Evolutionary conservation across 805 yeast genomes (phyloP).

Genomic region (Yamadazyma scolyti): DNA sequence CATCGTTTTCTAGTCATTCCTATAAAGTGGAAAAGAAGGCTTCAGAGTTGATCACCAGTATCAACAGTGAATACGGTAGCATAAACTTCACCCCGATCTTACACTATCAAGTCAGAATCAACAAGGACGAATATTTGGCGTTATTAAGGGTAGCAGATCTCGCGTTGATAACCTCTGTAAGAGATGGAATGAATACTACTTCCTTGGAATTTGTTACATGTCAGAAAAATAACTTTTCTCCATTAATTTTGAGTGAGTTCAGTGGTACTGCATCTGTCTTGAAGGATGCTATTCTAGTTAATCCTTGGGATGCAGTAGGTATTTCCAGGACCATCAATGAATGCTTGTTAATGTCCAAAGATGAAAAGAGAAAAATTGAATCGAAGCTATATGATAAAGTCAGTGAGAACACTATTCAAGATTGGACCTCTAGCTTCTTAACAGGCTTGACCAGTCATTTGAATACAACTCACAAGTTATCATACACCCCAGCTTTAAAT

Average conservation of each 20-base stretch:
- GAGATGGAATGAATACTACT: conserved; percentile 97
- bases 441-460: conserved; percentile 43
- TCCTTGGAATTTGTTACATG: conserved; percentile 89
- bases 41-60: conserved; percentile 73
- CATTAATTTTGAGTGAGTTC: conserved; percentile 87
- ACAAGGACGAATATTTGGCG: conserved; percentile 85
- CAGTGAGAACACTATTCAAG: conserved; percentile 66
- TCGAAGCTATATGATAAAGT: conserved; percentile 59
- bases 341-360: conserved; percentile 53
- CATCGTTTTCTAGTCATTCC: conserved; percentile 54
- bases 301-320: conserved; percentile 97
- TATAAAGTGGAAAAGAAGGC: conserved; percentile 76
- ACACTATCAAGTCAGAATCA: conserved; percentile 87
- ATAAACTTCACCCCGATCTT: conserved; percentile 84
- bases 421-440: conserved; percentile 71
- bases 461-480: conserved; percentile 38
- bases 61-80: conserved; percentile 81
- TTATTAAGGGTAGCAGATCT: conserved; percentile 85
- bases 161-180: conserved; percentile 81
- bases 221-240: conserved; percentile 68
- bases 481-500: conserved; percentile 70
- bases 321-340: conserved; percentile 81
- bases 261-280: conserved; percentile 80
- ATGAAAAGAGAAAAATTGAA: conserved; percentile 45
- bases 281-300: conserved; percentile 73